Evolutionary conservation across 2,329 filamentous ascomycete species (phyloP).

Genomic region (Paecilomyces dactylethromorphus): DNA sequence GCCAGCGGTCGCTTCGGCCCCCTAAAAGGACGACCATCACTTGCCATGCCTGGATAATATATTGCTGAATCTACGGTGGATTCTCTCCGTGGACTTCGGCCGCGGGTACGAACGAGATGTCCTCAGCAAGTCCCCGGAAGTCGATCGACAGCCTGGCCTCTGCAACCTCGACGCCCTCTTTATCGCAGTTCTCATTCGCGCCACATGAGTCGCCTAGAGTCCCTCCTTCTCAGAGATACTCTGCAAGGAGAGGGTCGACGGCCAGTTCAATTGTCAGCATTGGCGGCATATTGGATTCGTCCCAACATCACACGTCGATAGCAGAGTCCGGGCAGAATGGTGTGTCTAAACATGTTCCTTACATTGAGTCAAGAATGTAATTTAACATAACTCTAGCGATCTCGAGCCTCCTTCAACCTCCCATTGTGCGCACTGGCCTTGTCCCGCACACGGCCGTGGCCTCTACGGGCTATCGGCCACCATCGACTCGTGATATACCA

Average conservation of each 20-base stretch:
- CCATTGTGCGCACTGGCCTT: conserved; percentile 82
- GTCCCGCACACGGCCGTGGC: conserved; percentile 66
- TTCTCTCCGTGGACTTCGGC: conserved; percentile 20
- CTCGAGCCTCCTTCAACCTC: conserved; percentile 84
- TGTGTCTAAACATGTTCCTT: conserved; percentile 27
- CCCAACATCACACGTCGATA: conserved; percentile 52
- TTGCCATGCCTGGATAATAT: not conserved
- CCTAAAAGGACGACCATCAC: not conserved
- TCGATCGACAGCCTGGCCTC: conserved; percentile 60
- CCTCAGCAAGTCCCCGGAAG: conserved; percentile 55
- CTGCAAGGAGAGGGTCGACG: conserved; percentile 65
- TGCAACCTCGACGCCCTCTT: conserved; percentile 44
- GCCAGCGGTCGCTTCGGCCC: not conserved
- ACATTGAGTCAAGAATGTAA: not conserved
- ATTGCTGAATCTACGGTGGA: conserved; percentile 19
- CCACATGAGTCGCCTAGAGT: conserved; percentile 31
- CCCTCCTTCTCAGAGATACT: conserved; percentile 24
- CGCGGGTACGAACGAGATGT: conserved; percentile 48
- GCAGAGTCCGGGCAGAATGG: conserved; percentile 80
- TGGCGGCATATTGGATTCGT: conserved; percentile 72
- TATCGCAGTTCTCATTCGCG: conserved; percentile 42
- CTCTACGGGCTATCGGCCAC: conserved; percentile 69
- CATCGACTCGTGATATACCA: conserved; percentile 82
- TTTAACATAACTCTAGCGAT: conserved; percentile 56
- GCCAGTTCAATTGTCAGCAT: conserved; percentile 85